Evolutionary conservation across 345 rosid genomes (phyloP).

Genomic region (Eucalyptus erythrocorys): DNA sequence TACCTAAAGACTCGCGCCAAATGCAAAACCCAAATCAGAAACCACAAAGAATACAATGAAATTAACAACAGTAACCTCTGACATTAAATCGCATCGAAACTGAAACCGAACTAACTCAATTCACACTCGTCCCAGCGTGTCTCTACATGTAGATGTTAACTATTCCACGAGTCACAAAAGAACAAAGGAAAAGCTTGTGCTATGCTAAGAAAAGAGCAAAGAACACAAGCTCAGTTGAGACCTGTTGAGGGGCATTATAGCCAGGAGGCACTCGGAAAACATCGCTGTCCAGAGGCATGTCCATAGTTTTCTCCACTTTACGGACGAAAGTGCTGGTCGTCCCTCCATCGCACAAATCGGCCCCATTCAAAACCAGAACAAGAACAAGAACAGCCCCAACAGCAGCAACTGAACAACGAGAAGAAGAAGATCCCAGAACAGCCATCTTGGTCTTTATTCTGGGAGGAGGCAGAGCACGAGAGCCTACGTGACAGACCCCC

Average conservation of each 20-base stretch:
- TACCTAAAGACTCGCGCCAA: neutral
- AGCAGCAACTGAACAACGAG: neutral
- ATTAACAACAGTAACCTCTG: neutral
- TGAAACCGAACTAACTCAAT: neutral
- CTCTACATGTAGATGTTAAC: neutral
- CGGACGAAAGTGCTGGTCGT: conserved; percentile 28
- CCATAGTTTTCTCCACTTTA: conserved; percentile 16
- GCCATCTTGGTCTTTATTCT: neutral
- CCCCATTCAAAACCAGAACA: neutral
- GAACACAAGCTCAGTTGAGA: neutral
- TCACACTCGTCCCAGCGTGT: neutral
- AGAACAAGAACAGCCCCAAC: neutral
- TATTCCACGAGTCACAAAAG: neutral
- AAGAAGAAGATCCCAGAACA: neutral
- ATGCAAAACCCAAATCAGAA: neutral
- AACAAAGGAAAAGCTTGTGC: neutral
- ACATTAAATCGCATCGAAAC: neutral
- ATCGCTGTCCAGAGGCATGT: conserved; percentile 27
- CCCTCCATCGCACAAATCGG: conserved; percentile 4
- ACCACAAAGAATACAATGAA: neutral
- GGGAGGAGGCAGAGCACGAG: neutral
- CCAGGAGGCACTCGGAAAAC: conserved; percentile 29
- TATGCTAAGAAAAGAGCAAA: neutral
- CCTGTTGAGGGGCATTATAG: conserved; percentile 37
- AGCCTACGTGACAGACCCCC: neutral